Evolutionary conservation across 2,329 filamentous ascomycete genomes (phyloP), one percentile per base, ranked within the genome.

Genomic region (Ceratocystis albifundus): DNA sequence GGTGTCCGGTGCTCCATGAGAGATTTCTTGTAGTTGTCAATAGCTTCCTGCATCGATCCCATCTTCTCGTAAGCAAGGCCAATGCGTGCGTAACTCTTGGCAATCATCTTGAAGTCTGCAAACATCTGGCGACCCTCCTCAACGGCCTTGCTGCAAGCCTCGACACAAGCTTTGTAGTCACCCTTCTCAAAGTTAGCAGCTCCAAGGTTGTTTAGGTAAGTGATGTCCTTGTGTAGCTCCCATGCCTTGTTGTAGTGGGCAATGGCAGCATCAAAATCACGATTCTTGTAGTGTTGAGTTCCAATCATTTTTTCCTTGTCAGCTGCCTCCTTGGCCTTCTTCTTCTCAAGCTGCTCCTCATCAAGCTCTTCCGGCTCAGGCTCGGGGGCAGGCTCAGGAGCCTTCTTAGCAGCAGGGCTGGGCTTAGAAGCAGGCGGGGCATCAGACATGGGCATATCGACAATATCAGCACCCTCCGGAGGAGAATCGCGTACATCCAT

Each of bases 261-360:
- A 72, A 99, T 96, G 63, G 94, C 94, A 73, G 88, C 86, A 72
- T 97, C 94, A 71, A 99, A 96, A 74, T 96, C 87, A 71, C 90
- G 88, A 84, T 97, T 97, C 87, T 99, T 99, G 83, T 99, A 99
- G 76, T 88, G 87, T 71, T 94, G 90, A 15, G 93, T 99, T 67
- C 94, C 94, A 67, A 95, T 80, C 36, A 87, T 89, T 84, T 99
- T 99, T 78, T 96, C 89, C 75, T 91, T 89, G 72, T 99, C 94
- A 57, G 92, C 94, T 69, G 88, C 90, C 73, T 88, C 89, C 80
- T 97, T 96, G 50, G 90, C 90, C 80, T 94, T 89, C 78, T 89
- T 89, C 77, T 92, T 91, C 69, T 88, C 89, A 66, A 85, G 75
- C 0, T 87, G 83, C 75, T 97, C 94, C 73, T 96, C 91, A 70